Evolutionary conservation across 306 rosid species (phyloP).

Genomic region (Cicer pinnatifidum): DNA sequence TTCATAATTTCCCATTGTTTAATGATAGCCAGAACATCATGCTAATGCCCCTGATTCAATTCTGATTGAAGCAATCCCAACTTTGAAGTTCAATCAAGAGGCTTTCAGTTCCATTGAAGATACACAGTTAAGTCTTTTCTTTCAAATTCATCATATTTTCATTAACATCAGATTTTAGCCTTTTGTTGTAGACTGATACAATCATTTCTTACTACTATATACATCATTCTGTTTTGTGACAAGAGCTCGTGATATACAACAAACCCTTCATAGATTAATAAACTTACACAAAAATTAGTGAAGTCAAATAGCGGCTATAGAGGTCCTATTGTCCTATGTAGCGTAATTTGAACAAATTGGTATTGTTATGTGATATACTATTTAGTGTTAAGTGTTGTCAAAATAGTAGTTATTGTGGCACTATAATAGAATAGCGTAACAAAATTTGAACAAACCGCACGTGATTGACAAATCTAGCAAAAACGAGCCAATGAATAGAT

Average conservation of each 20-base stretch:
- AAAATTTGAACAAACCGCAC: no score
- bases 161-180: background rate
- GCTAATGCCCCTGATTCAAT: constrained; percentile 70
- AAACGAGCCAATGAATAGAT: constrained; percentile 10
- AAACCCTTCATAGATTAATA: background rate
- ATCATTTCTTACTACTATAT: no score
- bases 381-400: no score
- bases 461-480: background rate
- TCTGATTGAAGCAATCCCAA: constrained; percentile 88
- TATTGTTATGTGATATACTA: no score
- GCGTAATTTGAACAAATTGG: no score
- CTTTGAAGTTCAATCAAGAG: constrained; percentile 79
- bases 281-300: no score
- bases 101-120: constrained; percentile 81
- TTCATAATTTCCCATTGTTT: constrained; percentile 56
- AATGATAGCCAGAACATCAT: constrained; percentile 81
- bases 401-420: no score
- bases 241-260: constrained; percentile 8
- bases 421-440: no score
- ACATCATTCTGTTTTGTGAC: background rate
- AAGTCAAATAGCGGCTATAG: no score
- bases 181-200: no score
- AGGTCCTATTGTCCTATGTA: no score
- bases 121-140: constrained; percentile 75
- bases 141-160: constrained; percentile 28